Base-by-base conservation (phyloP, 1,139 yeast genomes). In the Geotrichum aggregatum region DNA sequence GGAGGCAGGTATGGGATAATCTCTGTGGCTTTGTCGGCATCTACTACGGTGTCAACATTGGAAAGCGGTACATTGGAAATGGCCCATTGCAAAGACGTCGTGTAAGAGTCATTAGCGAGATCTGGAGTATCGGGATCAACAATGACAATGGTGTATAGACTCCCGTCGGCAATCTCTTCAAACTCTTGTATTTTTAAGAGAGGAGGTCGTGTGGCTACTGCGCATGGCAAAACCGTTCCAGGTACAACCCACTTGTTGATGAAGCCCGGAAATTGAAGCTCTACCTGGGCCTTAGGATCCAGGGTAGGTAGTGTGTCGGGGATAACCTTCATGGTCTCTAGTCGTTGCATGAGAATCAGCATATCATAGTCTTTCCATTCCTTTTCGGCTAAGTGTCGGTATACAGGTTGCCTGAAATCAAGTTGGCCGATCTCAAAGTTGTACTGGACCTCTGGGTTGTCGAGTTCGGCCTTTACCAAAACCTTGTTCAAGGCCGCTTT, bases 71-170 rank as follows among this genome's bases (percentile, higher is more conserved):
- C 77, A 66, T 92, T 86, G 53, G 80, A 70, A 56, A 92, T 75
- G 1, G 91, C 96, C 77, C 87, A 92, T 60, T 85, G 86, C 57
- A 92, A 73, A 3, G 82, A 78, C 7, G 96, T 87, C 54, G 75
- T 75, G 72, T 72, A 92, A 1, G 87, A 71, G 71, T 92, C 91
- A 34, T 71, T 75, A 41, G 70, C 74, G 54, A 87, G 66, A 63
- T 91, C 89, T 24, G 98, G 97, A 48, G 84, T 82, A 68, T 92
- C 99, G 22, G 98, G 97, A 67, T 92, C 92, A 19, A 92, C 94
- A 53, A 92, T 70, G 46, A 91, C 68, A 8, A 91, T 76, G 0
- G 97, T 82, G 70, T 88, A 92, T 52, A 80, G 71, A 51, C 78
- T 73, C 4, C 71, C 70, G 34, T 62, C 63, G 48, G 74, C 69